These are phyloP conservation scores for Acephala macrosclerotiorum DNA, from an alignment of 2,329 filamentous ascomycete genomes.

Conservation along the genomic window DNA sequence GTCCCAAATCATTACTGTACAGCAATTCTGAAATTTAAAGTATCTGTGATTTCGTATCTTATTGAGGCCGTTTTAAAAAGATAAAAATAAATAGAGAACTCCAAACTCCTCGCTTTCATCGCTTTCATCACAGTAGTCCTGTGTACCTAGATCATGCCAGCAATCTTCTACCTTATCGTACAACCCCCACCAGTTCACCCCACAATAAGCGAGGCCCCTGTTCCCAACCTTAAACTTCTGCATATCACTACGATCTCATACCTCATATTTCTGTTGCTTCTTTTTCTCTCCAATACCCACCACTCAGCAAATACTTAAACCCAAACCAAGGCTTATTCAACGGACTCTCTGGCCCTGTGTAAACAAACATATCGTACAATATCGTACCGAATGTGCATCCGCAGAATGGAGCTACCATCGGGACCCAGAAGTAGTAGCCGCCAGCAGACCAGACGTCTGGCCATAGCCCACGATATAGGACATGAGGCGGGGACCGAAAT, in stretches of 20 bases:
- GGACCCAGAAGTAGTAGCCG: constrained; percentile 78
- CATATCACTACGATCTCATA: background rate
- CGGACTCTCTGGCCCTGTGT: constrained; percentile 70
- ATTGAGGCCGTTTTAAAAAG: too few species aligned
- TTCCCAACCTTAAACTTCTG: background rate
- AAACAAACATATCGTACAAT: constrained; percentile 73
- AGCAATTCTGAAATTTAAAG: too few species aligned
- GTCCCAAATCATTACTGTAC: too few species aligned
- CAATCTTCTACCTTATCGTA: too few species aligned
- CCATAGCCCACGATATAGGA: constrained; percentile 75
- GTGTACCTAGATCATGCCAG: background rate
- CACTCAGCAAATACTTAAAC: constrained; percentile 55
- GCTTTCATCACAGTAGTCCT: background rate
- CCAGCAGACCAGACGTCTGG: constrained; percentile 71
- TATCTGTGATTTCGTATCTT: too few species aligned
- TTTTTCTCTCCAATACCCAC: background rate
- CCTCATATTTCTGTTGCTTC: background rate
- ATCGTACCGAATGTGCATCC: constrained; percentile 70
- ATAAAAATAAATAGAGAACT: background rate
- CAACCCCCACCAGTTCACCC: background rate
- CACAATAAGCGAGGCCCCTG: background rate
- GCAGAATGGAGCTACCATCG: constrained; percentile 74
- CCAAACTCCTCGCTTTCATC: background rate
- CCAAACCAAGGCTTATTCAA: constrained; percentile 73
- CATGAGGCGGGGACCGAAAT: constrained; percentile 73